Evolutionary conservation across 352 stramenopile genomes (phyloP).

Genomic region (Globisporangium heterothallicum): DNA sequence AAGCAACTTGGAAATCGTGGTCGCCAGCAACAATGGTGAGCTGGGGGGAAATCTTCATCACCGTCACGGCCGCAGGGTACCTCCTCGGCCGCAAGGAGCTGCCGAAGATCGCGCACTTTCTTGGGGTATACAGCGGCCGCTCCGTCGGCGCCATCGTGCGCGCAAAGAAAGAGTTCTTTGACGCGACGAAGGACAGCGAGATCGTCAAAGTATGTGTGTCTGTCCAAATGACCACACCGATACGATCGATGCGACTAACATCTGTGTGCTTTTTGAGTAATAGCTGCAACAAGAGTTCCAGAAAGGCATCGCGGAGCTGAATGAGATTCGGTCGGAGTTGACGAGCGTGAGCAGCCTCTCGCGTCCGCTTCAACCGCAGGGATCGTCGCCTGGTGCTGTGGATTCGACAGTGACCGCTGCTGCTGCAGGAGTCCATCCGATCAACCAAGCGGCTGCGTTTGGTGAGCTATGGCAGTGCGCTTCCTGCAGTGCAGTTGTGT

Average conservation of each 20-base stretch:
- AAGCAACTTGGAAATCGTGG: too few relatives aligned
- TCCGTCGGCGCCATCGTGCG: constrained; percentile 64
- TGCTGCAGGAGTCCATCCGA: neutral
- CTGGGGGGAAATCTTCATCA: constrained; percentile 63
- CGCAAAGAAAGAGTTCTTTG: constrained; percentile 81
- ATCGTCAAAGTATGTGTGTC: constrained; percentile 46
- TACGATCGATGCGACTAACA: too few relatives aligned
- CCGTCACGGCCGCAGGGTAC: constrained; percentile 58
- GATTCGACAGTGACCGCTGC: neutral
- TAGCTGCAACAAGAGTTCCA: constrained; percentile 75
- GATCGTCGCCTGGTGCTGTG: constrained; percentile 3
- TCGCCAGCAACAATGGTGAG: constrained; percentile 51
- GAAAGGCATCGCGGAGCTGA: constrained; percentile 71
- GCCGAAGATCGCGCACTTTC: constrained; percentile 55
- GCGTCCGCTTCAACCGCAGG: constrained; percentile 40
- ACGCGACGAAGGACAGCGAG: constrained; percentile 75
- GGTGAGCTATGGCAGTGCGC: neutral
- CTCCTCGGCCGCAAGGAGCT: constrained; percentile 66
- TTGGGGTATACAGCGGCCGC: constrained; percentile 56
- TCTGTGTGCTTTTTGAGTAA: neutral
- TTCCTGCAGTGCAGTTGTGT: neutral
- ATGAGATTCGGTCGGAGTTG: constrained; percentile 72
- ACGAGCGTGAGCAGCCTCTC: constrained; percentile 65
- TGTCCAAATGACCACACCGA: too few relatives aligned
- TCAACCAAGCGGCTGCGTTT: neutral